Base-by-base conservation (phyloP, 2,329 filamentous ascomycete species). In the Calonectria leucothoes region DNA sequence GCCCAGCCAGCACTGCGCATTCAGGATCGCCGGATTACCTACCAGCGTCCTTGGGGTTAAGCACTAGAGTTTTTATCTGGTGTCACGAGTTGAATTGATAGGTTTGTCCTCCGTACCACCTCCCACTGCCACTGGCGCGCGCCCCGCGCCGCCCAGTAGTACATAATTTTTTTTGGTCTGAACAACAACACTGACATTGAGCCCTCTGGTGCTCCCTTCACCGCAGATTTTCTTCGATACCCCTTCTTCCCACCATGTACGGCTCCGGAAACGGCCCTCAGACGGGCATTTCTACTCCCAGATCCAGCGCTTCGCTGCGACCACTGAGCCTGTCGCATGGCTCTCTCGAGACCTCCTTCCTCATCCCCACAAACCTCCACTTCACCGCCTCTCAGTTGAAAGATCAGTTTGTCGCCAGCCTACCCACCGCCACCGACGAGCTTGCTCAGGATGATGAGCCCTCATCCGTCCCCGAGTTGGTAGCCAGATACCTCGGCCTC, bases 371-470 rank as follows among this genome's bases (percentile, higher is more conserved):
- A 80, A 94, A 93, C 82, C 92, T 98, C 76, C 97, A 99, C 87
- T 99, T 97, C 89, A 96, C 97, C 86, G 97, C 97, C 81, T 94
- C 95, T 74, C 95, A 98, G 88, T 90, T 98, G 83, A 97, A 96
- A 89, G 96, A 98, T 81, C 91, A 93, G 78, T 99, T 99, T 87
- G 91, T 92, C 77, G 90, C 94, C 61, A 95, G 93, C 77, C 91
- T 99, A 79, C 97, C 97, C 68, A 90, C 93, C 81, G 94, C 97
- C 71, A 99, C 97, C 83, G 97, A 99, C 84, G 97, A 99, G 89
- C 92, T 98, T 77, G 97, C 97, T 74, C 95, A 96, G 84, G 97
- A 99, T 88, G 97, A 99, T 81, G 97, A 99, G 89, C 97, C 97
- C n/a, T 98, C 97, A 45, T 99, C 97, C 29, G 92, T 96, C 59